Evolutionary conservation across 129 eudicot genomes (phyloP), one percentile per base, ranked within the genome.

Genomic region (Heracleum sosnowskyi): DNA sequence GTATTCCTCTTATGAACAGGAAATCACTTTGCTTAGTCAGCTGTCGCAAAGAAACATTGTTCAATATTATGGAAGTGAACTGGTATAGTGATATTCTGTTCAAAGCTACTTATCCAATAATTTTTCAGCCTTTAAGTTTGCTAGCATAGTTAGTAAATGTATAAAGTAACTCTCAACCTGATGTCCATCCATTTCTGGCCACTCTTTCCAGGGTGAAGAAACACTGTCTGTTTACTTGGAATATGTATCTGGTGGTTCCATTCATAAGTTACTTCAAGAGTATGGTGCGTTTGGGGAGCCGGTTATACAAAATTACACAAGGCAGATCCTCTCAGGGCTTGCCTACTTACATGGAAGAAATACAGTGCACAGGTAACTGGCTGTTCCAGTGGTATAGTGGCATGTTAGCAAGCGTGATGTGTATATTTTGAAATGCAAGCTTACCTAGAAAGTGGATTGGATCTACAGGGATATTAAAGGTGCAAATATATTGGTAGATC

Each of bases 221-320:
- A 82, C 97, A 26, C 78, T 93, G 35, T 93, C 98, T 1, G 97
- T 93, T 45, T 93, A 91, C 83, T 83, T 93, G 88, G 98, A 93
- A 83, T 93, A 83, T 63, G 97, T 93, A 33, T 93, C 98, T 37
- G 98, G 98, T 37, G 98, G 98, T 73, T 93, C 98, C 78, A 93
- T 93, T 46, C 95, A 89, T 85, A 93, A 93, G 84, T 79, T 93
- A 76, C 90, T 93, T 80, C 97, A 91, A 79, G 97, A 93, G 82
- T 93, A 93, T 42, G 98, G 98, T 11, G 81, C 97, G 24, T 93
- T 93, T 82, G 79, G 85, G 80, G 98, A 89, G 81, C 98, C 97
- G 26, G 98, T 93, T 47, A 88, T 93, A 63, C 97, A 93, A 84
- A 93, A 93, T 82, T 93, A 93, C 85, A 89, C 98, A 9, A 90